These are phyloP conservation scores for Yarrowia osloensis DNA, from an alignment of 805 yeast species.

Conservation along the genomic window DNA sequence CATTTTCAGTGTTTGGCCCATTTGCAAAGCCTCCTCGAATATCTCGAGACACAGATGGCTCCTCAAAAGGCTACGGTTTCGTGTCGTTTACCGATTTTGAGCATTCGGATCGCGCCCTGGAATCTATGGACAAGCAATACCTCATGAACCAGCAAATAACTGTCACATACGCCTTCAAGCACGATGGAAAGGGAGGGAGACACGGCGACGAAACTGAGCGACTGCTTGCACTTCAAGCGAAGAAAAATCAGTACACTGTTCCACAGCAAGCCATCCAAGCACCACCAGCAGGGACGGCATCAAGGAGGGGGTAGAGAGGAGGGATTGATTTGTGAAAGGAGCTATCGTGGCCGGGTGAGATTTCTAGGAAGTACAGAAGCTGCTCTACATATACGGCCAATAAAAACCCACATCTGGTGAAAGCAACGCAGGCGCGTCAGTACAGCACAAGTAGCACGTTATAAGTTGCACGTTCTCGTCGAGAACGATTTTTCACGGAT, in stretches of 20 bases:
- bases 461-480: no score
- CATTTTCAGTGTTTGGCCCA: constrained; percentile 71
- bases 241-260: constrained; percentile 41
- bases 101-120: constrained; percentile 70
- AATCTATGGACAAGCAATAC: constrained; percentile 64
- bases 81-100: constrained; percentile 64
- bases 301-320: neutral
- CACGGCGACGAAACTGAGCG: constrained; percentile 86
- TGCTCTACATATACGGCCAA: no score
- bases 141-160: constrained; percentile 65
- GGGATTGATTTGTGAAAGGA: neutral
- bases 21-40: constrained; percentile 55
- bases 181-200: constrained; percentile 54
- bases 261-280: constrained; percentile 21
- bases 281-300: neutral
- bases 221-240: constrained; percentile 64
- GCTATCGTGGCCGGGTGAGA: neutral
- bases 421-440: no score
- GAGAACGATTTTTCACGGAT: no score
- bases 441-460: no score
- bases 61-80: constrained; percentile 65
- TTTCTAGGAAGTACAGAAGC: neutral
- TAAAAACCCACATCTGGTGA: no score
- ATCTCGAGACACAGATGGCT: constrained; percentile 52
- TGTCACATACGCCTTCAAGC: constrained; percentile 73